phyloP scores from a whole-genome alignment of 2,329 filamentous ascomycete species.

The Nigrograna mackinnonii region DNA sequence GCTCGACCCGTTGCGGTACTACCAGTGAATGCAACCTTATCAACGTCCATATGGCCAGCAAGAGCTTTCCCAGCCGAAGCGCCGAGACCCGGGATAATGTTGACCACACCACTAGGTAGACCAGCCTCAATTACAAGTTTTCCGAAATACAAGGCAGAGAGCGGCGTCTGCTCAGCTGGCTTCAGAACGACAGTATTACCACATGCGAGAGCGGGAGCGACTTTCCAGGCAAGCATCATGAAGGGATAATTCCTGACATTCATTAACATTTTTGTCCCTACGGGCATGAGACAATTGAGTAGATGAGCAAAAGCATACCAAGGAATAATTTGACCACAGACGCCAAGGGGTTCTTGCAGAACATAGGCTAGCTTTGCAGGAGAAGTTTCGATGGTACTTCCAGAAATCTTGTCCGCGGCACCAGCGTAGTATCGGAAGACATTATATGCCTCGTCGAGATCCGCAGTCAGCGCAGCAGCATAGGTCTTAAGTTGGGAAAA shows the following conservation, averaged over 20 bases:
- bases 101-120: slow-evolving; percentile 63
- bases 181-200: slow-evolving; percentile 60
- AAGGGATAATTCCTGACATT: background rate
- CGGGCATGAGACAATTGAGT: too few relatives aligned
- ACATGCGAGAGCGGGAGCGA: slow-evolving; percentile 59
- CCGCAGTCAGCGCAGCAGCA: background rate
- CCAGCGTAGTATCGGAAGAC: slow-evolving; percentile 71
- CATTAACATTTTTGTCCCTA: too few relatives aligned
- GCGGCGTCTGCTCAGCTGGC: slow-evolving; percentile 59
- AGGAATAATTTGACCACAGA: background rate
- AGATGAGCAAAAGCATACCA: background rate
- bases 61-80: background rate
- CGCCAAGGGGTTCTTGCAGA: background rate
- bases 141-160: slow-evolving; percentile 57
- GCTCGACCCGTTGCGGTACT: slow-evolving; percentile 69
- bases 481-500: too few relatives aligned
- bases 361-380: slow-evolving; percentile 59
- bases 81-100: slow-evolving; percentile 44
- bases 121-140: slow-evolving; percentile 61
- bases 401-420: slow-evolving; percentile 76
- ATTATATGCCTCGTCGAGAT: background rate
- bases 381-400: slow-evolving; percentile 71
- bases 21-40: slow-evolving; percentile 79
- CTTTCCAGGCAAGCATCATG: slow-evolving; percentile 54
- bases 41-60: slow-evolving; percentile 21